A percentile compares a stretch with the other conserved stretches of the same genome.
Evolutionary conservation across 495 filamentous ascomycete species (phyloP).

Genomic region (Lasiosphaeriaceae sp.): DNA sequence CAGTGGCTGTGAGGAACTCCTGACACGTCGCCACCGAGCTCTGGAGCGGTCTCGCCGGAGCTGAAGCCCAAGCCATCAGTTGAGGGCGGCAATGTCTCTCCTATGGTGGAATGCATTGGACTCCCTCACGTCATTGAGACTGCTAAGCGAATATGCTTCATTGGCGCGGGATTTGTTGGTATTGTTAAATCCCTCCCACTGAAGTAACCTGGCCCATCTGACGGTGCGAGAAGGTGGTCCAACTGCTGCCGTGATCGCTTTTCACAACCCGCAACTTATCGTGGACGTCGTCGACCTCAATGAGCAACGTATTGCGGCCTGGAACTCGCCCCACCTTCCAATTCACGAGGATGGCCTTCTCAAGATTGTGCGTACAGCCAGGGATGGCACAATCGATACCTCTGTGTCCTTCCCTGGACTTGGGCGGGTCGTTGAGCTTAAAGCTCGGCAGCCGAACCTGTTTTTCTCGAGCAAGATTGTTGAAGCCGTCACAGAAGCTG

Average conservation of each 20-base stretch:
- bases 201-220: background rate
- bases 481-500: conserved; percentile 58
- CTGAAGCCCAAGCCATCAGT: conserved; percentile 11
- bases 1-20: conserved; percentile 18
- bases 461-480: conserved; percentile 68
- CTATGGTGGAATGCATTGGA: conserved; percentile 1
- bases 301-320: conserved; percentile 58
- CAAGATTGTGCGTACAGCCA: conserved; percentile 60
- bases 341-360: conserved; percentile 73
- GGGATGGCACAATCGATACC: conserved; percentile 49
- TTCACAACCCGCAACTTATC: conserved; percentile 61
- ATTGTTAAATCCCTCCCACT: background rate
- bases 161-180: conserved; percentile 33
- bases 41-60: conserved; percentile 19
- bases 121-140: background rate
- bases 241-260: conserved; percentile 70
- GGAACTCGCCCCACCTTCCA: conserved; percentile 70
- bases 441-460: conserved; percentile 54
- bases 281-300: conserved; percentile 74
- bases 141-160: conserved; percentile 46
- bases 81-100: conserved; percentile 8
- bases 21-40: conserved; percentile 24
- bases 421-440: conserved; percentile 16
- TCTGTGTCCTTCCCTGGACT: conserved; percentile 16
- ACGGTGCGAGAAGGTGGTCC: conserved; percentile 55